Evolutionary conservation across 805 yeast species (phyloP), one percentile per base, ranked within the genome.

Genomic region (Saccharomycopsis sp.): DNA sequence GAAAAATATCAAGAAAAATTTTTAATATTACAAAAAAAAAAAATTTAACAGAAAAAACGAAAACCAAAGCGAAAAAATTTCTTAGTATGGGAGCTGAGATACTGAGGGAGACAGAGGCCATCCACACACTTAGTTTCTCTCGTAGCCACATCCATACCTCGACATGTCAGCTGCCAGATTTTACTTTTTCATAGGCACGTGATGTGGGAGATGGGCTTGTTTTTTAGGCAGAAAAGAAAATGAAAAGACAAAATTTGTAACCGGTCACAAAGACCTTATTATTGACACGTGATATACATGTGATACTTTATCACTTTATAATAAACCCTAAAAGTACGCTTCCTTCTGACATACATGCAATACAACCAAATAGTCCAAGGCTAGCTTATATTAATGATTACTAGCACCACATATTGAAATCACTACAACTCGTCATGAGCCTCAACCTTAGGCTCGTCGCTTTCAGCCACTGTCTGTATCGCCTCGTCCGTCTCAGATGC

Each of bases 391-490:
- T n/a, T n/a, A n/a, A n/a, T n/a, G n/a, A n/a, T n/a, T n/a, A n/a
- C n/a, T n/a, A n/a, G n/a, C n/a, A n/a, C n/a, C n/a, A n/a, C n/a
- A n/a, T n/a, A n/a, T n/a, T n/a, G n/a, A n/a, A n/a, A n/a, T n/a
- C n/a, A n/a, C 52, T 38, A 56, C 23, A 56, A 53, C 38, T 56
- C 59, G 24, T 56, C 59, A 44, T 53, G 56, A 2, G 3, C 14
- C 12, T 44, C 49, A 44, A 12, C 49, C 19, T 8, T 23, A 3
- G 57, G 3, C 23, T 19, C 38, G 29, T 19, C 47, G 1, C 8
- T 9, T 7, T 5, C 23, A 3, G 17, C 56, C 9, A 3, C 3
- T 25, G 25, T 41, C 3, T 50, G n/a, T n/a, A n/a, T n/a, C n/a
- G n/a, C n/a, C n/a, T n/a, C n/a, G n/a, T n/a, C 23, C 14, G 25